A percentile compares a stretch with the other conserved stretches of the same genome.
Evolutionary conservation across 768 basidiomycete species (phyloP).

Genomic region (Exidia glandulosa): DNA sequence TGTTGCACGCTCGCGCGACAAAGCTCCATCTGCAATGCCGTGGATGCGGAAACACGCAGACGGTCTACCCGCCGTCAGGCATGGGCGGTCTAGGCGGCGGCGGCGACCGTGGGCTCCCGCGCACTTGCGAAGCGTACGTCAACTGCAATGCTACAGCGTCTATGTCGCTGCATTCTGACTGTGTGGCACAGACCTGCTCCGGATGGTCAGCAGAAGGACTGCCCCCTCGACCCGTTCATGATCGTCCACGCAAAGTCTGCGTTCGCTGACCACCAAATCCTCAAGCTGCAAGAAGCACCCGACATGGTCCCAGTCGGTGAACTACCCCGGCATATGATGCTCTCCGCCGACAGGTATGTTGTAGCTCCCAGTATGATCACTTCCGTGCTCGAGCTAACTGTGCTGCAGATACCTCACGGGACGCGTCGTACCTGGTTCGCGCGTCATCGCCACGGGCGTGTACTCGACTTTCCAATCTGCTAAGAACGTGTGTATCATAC

Average conservation of each 20-base stretch:
- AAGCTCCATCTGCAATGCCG: constrained; percentile 90
- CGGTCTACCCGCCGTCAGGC: constrained; percentile 64
- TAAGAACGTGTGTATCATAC: constrained; percentile 50
- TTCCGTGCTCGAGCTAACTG: background rate
- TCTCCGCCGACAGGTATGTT: constrained; percentile 67
- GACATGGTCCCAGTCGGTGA: constrained; percentile 99
- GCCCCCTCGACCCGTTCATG: constrained; percentile 90
- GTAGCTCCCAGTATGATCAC: background rate
- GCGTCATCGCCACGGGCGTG: constrained; percentile 90
- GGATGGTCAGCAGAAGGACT: constrained; percentile 85
- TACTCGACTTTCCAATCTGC: constrained; percentile 91
- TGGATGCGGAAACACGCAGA: constrained; percentile 71
- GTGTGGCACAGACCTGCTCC: constrained; percentile 32
- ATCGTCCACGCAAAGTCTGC: constrained; percentile 90
- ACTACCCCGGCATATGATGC: constrained; percentile 85
- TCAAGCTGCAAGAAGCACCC: constrained; percentile 97
- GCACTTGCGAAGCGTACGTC: constrained; percentile 66
- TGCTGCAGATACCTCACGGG: constrained; percentile 62
- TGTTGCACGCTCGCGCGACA: constrained; percentile 86
- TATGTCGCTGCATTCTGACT: background rate
- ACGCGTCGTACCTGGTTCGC: constrained; percentile 89
- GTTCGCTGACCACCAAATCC: constrained; percentile 91
- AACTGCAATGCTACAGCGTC: background rate
- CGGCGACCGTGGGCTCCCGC: constrained; percentile 72
- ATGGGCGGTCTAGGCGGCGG: constrained; percentile 84